Evolutionary conservation across 306 rosid genomes (phyloP), one percentile per base, ranked within the genome.

Genomic region (Castanea mollissima): DNA sequence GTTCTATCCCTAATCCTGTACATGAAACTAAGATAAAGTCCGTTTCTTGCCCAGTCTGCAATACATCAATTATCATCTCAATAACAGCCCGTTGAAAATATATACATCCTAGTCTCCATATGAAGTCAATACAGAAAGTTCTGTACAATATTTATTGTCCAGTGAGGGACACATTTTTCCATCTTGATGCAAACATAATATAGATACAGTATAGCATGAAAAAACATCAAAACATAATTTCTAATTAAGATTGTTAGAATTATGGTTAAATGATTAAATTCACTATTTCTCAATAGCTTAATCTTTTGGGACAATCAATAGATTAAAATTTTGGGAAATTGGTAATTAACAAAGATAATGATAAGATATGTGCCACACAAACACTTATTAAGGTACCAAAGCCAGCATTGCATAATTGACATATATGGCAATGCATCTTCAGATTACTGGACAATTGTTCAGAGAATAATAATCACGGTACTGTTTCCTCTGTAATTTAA

Each of bases 31-130:
- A 84, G 84, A 95, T 85, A 86, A 95, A 90, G 87, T 95, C 98
- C 34, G 98, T 92, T 86, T 95, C 99, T 84, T 90, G 97, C 78
- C 99, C 99, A 38, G 97, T 89, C 99, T 95, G 90, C 87, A 86
- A 73, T 70, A 87, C 44, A 77, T 68, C 78, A 35, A 60, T 74
- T 76, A 18, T 74, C 62, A 87, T 32, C 55, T 85, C 58, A 81
- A 46, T 49, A 44, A 86, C 78, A 41, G 76, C 44, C 56, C 23
- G 46, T 7, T 31, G 34, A 73, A 54, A 69, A 34, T 19, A 1
- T 4, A 35, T 4, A 67, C n/a, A 32, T 34, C 52, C 49, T 55
- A 56, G 75, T 77, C 20, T 23, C 13, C 23, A 67, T 34, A 67
- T 67, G 3, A 67, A 35, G 69, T 49, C 51, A 83, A 74, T 65